A percentile compares a stretch with the other conserved stretches of the same genome.
Evolutionary conservation across 2,329 filamentous ascomycete species (phyloP).

Genomic region (Thermoascus crustaceus): DNA sequence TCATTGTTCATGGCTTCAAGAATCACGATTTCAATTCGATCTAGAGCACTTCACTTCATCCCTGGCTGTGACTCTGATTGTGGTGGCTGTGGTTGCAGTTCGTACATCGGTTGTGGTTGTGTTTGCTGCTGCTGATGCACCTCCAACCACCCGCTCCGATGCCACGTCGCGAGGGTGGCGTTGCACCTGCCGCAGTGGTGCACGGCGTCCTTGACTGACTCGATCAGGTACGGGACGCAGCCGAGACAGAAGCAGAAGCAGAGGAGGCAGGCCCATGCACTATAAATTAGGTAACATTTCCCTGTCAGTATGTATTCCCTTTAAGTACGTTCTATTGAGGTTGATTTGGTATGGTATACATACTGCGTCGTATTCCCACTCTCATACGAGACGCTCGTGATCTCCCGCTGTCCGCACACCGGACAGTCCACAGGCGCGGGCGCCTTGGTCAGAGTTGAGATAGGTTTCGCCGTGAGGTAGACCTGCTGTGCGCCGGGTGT

Average conservation of each 20-base stretch:
- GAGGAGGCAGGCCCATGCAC: conserved; percentile 39
- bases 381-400: conserved; percentile 29
- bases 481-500: neutral
- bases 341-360: too few species aligned
- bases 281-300: too few species aligned
- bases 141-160: conserved; percentile 41
- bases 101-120: too few species aligned
- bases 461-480: neutral
- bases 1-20: too few species aligned
- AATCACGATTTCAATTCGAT: too few species aligned
- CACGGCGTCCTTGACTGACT: conserved; percentile 40
- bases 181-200: conserved; percentile 43
- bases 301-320: too few species aligned
- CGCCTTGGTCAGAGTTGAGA: conserved; percentile 4
- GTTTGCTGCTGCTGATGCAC: conserved; percentile 22
- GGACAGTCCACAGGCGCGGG: conserved; percentile 43
- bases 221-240: conserved; percentile 43
- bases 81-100: too few species aligned
- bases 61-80: too few species aligned
- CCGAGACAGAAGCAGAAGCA: conserved; percentile 39
- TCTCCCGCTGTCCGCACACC: conserved; percentile 33
- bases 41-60: too few species aligned
- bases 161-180: conserved; percentile 40
- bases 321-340: too few species aligned
- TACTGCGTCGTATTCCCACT: conserved; percentile 37